Conservation (phyloP, 805 yeast species). For the Barnettozyma sucrosica region DNA sequence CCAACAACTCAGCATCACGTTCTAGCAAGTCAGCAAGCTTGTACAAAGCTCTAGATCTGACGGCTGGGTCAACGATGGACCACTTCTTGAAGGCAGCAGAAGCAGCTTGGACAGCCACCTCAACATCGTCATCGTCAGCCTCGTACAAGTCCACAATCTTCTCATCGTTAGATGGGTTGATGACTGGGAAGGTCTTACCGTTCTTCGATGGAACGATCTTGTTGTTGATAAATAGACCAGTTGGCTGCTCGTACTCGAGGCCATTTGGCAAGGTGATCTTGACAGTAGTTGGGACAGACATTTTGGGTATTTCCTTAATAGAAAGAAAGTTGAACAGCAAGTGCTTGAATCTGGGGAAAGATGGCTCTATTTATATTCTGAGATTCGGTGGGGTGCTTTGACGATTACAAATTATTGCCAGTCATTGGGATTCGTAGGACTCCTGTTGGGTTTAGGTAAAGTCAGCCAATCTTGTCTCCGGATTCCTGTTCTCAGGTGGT, state of each 20-base stretch:
- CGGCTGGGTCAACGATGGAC: conserved; percentile 53
- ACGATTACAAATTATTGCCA: not conserved
- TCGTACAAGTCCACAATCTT: conserved; percentile 51
- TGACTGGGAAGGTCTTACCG: conserved; percentile 46
- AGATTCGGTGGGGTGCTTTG: not conserved
- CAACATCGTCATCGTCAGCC: conserved; percentile 59
- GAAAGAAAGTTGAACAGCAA: not conserved
- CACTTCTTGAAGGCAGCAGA: conserved; percentile 56
- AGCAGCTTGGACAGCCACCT: conserved; percentile 64
- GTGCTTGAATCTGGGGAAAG: not conserved
- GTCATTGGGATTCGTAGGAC: not conserved
- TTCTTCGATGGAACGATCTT: conserved; percentile 57
- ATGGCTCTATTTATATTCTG: not conserved
- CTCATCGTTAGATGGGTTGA: conserved; percentile 60
- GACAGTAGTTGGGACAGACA: conserved; percentile 24
- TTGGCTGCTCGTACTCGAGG: conserved; percentile 65
- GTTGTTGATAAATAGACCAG: conserved; percentile 85
- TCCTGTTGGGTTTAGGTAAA: not conserved
- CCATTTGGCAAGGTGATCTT: conserved; percentile 62
- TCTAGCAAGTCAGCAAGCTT: conserved; percentile 69
- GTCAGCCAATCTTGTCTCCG: not conserved
- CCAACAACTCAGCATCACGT: conserved; percentile 53
- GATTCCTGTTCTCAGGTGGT: not conserved
- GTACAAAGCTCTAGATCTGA: conserved; percentile 45
- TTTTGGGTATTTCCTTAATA: not conserved